Base-by-base conservation (phyloP, 768 basidiomycete species). In the Mycena crocata region DNA sequence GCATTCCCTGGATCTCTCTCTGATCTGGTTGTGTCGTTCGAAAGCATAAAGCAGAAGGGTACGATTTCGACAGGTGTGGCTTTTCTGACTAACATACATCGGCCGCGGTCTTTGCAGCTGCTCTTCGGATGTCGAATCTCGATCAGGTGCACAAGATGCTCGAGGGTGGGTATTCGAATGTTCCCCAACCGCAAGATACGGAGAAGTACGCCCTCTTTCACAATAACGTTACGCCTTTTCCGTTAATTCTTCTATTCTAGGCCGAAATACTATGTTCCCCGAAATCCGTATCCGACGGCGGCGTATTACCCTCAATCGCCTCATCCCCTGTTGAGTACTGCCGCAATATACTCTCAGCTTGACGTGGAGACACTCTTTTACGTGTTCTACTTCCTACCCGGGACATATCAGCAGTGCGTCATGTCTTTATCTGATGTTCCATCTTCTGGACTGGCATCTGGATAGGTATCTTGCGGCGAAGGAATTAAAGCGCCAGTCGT, bases 331-430 rank as follows among this genome's bases (percentile, higher is more conserved):
- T 82, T 99, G 64, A 94, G 88, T 73, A 92, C 94, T 58, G 89
- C 95, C 37, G 88, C 86, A 12, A 87, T 98, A 55, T 98, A 96
- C 76, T 85, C 92, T 34, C 93, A 96, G 76, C 87, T 99, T 66
- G 98, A 99, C 70, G 91, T 98, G 52, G 98, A 99, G 82, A 98
- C 97, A 23, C 84, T 99, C 13, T 99, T 99, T 81, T 99, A 96
- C 82, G 93, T 99, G 74, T 99, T 99, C 81, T 99, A 99, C 83
- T 99, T 94, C 82, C 88, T 93, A 54, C 95, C 96, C 14, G 96
- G 96, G 63, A 98, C 97, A 71, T 99, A 99, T 83, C 95, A 96
- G 78, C 98, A 99, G 95, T 97, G 76, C 73, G 91, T 84, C 7
- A 26, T 13, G 37, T 35, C 42, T 46, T 65, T 40, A 44, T 49